phyloP scores from a whole-genome alignment of 75 land plant species.

The Pseudotsuga menziesii region DNA sequence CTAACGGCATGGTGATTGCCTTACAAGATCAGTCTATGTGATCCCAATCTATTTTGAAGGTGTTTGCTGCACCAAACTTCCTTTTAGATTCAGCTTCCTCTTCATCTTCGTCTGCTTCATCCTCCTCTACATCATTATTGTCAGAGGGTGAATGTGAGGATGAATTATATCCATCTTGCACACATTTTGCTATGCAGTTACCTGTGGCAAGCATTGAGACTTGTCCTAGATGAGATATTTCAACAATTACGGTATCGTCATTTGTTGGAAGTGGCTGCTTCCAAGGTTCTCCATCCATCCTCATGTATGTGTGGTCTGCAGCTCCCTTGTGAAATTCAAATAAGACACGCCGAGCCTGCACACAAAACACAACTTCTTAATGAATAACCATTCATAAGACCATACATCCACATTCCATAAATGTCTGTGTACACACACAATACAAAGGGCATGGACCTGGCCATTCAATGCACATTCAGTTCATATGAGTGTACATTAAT shows the following conservation, averaged over 20 bases:
- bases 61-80: slow-evolving; percentile 80
- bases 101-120: slow-evolving; percentile 8
- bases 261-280: slow-evolving; percentile 83
- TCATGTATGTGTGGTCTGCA: slow-evolving; percentile 73
- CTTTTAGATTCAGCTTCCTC: slow-evolving; percentile 31
- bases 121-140: slow-evolving; percentile 17
- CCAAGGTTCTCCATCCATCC: slow-evolving; percentile 99
- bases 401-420: not conserved
- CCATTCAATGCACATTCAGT: not conserved
- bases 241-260: slow-evolving; percentile 69
- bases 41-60: slow-evolving; percentile 40
- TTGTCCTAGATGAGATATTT: slow-evolving; percentile 82
- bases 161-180: slow-evolving; percentile 24
- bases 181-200: slow-evolving; percentile 56
- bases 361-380: not conserved
- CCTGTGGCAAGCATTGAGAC: slow-evolving; percentile 73
- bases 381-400: not conserved
- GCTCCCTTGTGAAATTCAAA: slow-evolving; percentile 79
- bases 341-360: slow-evolving; percentile 66
- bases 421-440: not conserved
- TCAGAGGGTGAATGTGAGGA: not conserved
- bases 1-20: not conserved
- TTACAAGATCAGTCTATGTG: not conserved
- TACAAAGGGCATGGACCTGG: not conserved
- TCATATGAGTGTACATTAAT: not conserved